Percentiles rank a stretch among this genome's conserved stretches.
Conservation (phyloP, 768 basidiomycete species). For the Boletus subcaerulescens region DNA sequence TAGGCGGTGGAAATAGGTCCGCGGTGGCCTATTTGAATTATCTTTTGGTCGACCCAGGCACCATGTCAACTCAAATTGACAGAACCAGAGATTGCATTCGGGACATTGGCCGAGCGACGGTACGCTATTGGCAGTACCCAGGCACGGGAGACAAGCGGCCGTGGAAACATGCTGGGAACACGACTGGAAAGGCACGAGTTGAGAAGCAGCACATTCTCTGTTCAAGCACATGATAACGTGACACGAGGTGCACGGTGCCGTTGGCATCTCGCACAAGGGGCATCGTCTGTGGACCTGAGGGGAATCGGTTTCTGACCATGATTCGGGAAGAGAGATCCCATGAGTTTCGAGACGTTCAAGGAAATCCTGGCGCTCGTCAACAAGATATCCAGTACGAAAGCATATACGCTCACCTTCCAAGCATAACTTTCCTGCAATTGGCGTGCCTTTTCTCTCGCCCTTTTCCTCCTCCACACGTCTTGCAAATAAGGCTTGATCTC, state of each 20-base stretch:
- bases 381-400: background rate
- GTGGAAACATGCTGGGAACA: slow-evolving; percentile 12
- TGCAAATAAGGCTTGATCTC: slow-evolving; percentile 15
- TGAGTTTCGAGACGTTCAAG: slow-evolving; percentile 10
- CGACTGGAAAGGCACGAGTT: slow-evolving; percentile 14
- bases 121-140: background rate
- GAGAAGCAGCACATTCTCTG: slow-evolving; percentile 14
- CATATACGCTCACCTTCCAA: slow-evolving; percentile 11
- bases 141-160: slow-evolving; percentile 10
- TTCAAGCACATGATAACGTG: slow-evolving; percentile 16
- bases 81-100: slow-evolving; percentile 21
- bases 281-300: background rate
- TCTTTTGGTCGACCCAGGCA: slow-evolving; percentile 22
- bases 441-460: slow-evolving; percentile 1
- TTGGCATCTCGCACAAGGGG: slow-evolving; percentile 9
- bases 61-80: slow-evolving; percentile 20
- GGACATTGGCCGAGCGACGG: slow-evolving; percentile 21
- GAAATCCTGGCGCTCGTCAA: slow-evolving; percentile 13
- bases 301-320: background rate
- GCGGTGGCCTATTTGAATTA: background rate
- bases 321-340: background rate
- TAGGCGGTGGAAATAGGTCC: background rate
- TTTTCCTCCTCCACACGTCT: slow-evolving; percentile 8
- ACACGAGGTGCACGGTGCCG: slow-evolving; percentile 11
- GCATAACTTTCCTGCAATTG: slow-evolving; percentile 1